Base-by-base conservation (phyloP, 2,329 filamentous ascomycete genomes). In the Alternaria angustiovoidea region DNA sequence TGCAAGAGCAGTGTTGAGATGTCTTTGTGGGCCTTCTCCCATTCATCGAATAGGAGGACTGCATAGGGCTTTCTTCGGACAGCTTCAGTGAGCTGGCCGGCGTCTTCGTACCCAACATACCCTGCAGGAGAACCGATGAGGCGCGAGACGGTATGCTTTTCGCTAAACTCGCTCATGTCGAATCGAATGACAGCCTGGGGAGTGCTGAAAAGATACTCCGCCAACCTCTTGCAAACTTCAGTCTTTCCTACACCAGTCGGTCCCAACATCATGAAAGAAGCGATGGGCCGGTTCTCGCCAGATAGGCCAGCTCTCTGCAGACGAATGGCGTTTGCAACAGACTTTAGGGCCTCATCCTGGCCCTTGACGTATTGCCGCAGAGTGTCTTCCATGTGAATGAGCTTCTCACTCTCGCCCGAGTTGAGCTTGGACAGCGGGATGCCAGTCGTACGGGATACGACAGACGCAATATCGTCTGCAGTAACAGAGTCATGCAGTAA, bases 221-320 rank as follows among this genome's bases (percentile, higher is more conserved):
- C 95, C 70, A 99, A 89, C 77, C 96, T 94, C 84, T 98, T 98
- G 85, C 94, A 97, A 1, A 98, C 87, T 75, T 98, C 94, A 3
- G 95, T 99, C 83, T 98, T 99, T 58, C 95, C 95, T 18, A 97
- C 94, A 74, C 95, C 95, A 0, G 95, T 98, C 5, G 95, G 95
- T 0, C 95, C 95, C 4, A 98, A 86, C 86, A 98, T 97, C 90
- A 98, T 97, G 82, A 98, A 97, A 0, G 91, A 96, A 0, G 94
- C 95, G 6, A 97, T 85, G 0, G 95, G 95, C 0, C 93, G 86
- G 77, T 97, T 96, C 72, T 97, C 93, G 34, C 93, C 93, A 61
- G 91, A 96, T 8, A 98, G 84, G 1, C 95, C 95, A 8, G 95
- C 95, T 65, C 95, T 87, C 79, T 98, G 95, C 83, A 97, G 91